These are phyloP conservation scores for Monosporozyma aerobia DNA, from an alignment of 805 yeast genomes.

Conservation along the genomic window DNA sequence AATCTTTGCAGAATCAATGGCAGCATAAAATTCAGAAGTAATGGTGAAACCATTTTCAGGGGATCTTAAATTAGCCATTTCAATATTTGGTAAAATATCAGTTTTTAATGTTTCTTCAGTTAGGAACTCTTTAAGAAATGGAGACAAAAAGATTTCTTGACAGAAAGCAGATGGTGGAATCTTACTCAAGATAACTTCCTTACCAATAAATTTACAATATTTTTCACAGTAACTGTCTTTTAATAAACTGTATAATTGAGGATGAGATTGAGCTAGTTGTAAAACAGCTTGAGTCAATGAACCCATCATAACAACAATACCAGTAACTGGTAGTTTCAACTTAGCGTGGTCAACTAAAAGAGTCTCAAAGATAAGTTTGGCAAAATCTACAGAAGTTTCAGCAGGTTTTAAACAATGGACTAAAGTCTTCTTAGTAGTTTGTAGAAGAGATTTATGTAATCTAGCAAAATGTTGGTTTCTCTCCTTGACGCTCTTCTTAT, in stretches of 20 bases:
- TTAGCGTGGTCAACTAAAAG: constrained; percentile 10
- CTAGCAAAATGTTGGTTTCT: constrained; percentile 35
- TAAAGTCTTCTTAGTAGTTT: constrained; percentile 21
- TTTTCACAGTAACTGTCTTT: constrained; percentile 14
- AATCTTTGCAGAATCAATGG: constrained; percentile 23
- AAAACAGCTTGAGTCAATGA: constrained; percentile 27
- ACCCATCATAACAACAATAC: constrained; percentile 31
- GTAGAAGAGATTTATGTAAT: constrained; percentile 30
- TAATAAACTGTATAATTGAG: constrained; percentile 15
- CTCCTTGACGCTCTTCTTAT: constrained; percentile 14
- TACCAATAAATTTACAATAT: constrained; percentile 26
- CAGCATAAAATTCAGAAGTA: constrained; percentile 39
- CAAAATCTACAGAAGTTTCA: constrained; percentile 6
- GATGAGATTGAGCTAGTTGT: constrained; percentile 17
- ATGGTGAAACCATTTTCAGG: constrained; percentile 61
- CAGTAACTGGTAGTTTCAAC: constrained; percentile 28
- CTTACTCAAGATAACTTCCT: constrained; percentile 40
- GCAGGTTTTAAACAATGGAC: constrained; percentile 18
- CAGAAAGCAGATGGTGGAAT: constrained; percentile 32
- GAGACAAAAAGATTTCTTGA: constrained; percentile 36
- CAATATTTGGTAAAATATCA: constrained; percentile 49
- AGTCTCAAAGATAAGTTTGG: constrained; percentile 7
- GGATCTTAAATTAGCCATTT: constrained; percentile 67
- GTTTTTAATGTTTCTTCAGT: constrained; percentile 31
- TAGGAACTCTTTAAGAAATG: constrained; percentile 38